Evolutionary conservation across 768 basidiomycete species (phyloP).

Genomic region (Hebeloma cylindrosporum): DNA sequence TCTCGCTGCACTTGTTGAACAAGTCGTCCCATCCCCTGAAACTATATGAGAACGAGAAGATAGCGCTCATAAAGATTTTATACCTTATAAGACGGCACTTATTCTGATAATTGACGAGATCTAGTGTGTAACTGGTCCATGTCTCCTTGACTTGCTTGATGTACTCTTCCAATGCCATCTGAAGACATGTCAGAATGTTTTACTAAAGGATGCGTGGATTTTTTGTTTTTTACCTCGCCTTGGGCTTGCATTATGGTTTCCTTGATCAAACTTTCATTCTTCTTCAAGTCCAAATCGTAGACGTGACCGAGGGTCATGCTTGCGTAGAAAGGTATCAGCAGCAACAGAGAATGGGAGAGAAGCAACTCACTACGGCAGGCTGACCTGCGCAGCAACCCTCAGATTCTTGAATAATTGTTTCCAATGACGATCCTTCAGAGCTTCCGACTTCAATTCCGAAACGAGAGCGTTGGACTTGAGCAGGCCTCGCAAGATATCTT

Average conservation of each 20-base stretch:
- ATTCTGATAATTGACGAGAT: conserved; percentile 97
- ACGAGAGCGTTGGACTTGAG: conserved; percentile 89
- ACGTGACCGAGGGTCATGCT: conserved; percentile 96
- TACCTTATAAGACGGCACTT: conserved; percentile 94
- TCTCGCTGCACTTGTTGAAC: conserved; percentile 96
- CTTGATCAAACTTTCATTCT: conserved; percentile 87
- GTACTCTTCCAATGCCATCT: conserved; percentile 97
- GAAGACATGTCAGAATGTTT: conserved; percentile 25
- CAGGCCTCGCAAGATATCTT: conserved; percentile 81
- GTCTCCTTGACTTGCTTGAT: conserved; percentile 95
- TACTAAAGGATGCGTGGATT: too few relatives aligned
- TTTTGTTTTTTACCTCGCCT: conserved; percentile 90
- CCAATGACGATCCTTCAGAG: conserved; percentile 97
- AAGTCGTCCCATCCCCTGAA: conserved; percentile 93
- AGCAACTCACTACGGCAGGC: conserved; percentile 62
- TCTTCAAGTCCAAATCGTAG: conserved; percentile 94
- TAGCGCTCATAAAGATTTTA: conserved; percentile 7
- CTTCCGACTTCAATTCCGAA: conserved; percentile 96
- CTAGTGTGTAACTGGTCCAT: conserved; percentile 94
- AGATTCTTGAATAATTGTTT: conserved; percentile 93
- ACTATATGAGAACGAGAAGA: conserved; percentile 4
- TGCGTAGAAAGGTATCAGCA: conserved; percentile 5
- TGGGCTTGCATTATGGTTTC: conserved; percentile 97
- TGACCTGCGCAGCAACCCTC: conserved; percentile 71
- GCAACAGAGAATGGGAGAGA: not conserved